Percentiles rank a stretch among this genome's conserved stretches.
phyloP scores from a whole-genome alignment of 495 filamentous ascomycete genomes.

The Xylaria curta region DNA sequence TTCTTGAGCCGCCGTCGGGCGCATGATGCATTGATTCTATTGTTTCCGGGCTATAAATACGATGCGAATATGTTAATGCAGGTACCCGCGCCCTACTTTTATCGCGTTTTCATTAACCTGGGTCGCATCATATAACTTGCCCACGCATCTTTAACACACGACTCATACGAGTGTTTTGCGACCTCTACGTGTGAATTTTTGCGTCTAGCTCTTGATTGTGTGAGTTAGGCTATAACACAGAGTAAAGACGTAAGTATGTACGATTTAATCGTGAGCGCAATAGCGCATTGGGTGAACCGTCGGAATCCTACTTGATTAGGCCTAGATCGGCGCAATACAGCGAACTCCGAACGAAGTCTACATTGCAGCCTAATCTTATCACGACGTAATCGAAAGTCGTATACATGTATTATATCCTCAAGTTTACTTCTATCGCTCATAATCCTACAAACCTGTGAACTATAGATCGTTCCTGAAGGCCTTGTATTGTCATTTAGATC shows the following conservation, averaged over 20 bases:
- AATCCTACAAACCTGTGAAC: background rate
- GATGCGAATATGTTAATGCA: background rate
- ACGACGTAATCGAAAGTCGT: background rate
- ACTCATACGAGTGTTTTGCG: background rate
- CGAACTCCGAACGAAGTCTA: background rate
- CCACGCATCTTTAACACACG: background rate
- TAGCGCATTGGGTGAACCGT: background rate
- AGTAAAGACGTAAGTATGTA: background rate
- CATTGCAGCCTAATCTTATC: background rate
- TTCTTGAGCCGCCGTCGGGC: background rate
- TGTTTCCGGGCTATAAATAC: background rate
- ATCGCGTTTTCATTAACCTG: background rate
- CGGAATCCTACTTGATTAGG: background rate
- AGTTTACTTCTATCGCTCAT: background rate
- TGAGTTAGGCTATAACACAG: background rate
- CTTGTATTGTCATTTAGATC: conserved; percentile 26
- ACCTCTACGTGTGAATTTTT: background rate
- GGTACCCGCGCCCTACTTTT: background rate
- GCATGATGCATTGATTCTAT: background rate
- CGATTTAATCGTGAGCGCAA: background rate
- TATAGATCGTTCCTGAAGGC: background rate
- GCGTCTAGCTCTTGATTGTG: background rate
- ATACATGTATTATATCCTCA: background rate
- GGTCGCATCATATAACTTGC: background rate
- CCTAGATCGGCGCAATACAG: background rate